Percentiles rank a stretch among this genome's conserved stretches.
phyloP scores from a whole-genome alignment of 208 protist species.

The Leishmania guyanensis region DNA sequence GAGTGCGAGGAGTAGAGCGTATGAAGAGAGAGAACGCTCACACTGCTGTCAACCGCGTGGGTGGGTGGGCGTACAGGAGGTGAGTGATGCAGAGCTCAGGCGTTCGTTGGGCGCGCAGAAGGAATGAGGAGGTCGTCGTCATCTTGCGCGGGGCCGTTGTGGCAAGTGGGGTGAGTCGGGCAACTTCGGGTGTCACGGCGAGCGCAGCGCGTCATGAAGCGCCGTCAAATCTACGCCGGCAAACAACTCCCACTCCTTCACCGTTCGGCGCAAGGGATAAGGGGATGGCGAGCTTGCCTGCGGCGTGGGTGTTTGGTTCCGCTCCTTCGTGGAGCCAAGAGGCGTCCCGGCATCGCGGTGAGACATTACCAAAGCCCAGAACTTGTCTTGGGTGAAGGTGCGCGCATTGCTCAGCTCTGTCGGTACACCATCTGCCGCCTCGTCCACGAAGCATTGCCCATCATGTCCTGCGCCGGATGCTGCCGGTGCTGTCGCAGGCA shows the following conservation, averaged over 20 bases:
- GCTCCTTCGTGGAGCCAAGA: not conserved
- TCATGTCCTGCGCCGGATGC: not conserved
- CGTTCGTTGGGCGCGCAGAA: not conserved
- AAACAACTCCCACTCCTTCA: constrained; percentile 21
- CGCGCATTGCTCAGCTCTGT: constrained; percentile 4
- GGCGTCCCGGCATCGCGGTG: constrained; percentile 16
- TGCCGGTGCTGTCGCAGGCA: not conserved
- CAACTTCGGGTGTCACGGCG: not conserved
- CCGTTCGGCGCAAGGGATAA: constrained; percentile 22
- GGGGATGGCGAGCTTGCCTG: not conserved
- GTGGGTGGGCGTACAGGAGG: too few species aligned
- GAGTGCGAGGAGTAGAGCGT: too few species aligned
- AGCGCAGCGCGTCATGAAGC: not conserved
- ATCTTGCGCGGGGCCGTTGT: not conserved
- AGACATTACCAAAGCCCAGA: constrained; percentile 17
- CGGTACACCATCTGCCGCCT: not conserved
- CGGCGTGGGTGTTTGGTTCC: not conserved
- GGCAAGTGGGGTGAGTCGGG: not conserved
- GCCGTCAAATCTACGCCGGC: constrained; percentile 7
- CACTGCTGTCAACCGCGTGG: too few species aligned
- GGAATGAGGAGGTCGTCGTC: not conserved
- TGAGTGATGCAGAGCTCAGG: not conserved
- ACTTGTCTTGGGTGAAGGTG: constrained; percentile 12
- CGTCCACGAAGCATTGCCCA: not conserved
- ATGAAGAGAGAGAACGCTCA: too few species aligned